Conservation (phyloP, 2,329 filamentous ascomycete species). For the Aspergillus awamori region DNA sequence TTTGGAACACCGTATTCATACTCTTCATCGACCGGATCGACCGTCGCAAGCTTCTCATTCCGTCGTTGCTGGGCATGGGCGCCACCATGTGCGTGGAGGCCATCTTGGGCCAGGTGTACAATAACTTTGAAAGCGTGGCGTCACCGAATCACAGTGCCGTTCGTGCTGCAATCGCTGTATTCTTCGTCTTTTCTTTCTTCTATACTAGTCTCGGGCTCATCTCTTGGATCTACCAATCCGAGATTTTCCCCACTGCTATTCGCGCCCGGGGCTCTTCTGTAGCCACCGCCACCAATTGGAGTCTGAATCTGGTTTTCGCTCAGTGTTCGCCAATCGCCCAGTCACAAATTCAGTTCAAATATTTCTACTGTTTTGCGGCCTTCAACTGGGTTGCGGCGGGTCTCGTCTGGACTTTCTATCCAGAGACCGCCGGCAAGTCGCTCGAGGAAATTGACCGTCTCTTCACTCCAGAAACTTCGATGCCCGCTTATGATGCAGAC, state of each 20-base stretch:
- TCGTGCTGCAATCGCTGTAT: conserved; percentile 51
- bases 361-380: conserved; percentile 55
- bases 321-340: conserved; percentile 54
- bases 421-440: conserved; percentile 35
- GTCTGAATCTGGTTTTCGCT: conserved; percentile 51
- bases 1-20: conserved; percentile 54
- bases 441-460: conserved; percentile 38
- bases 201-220: conserved; percentile 51
- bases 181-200: conserved; percentile 52
- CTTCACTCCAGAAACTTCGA: conserved; percentile 17
- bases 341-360: conserved; percentile 48
- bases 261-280: conserved; percentile 48
- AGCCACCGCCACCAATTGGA: conserved; percentile 52
- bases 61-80: conserved; percentile 48
- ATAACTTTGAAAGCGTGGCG: conserved; percentile 31
- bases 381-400: conserved; percentile 51
- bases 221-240: conserved; percentile 51
- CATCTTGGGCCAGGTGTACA: conserved; percentile 40
- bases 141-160: conserved; percentile 39
- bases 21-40: conserved; percentile 51
- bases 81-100: conserved; percentile 45
- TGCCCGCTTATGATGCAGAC: not conserved
- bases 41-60: conserved; percentile 53
- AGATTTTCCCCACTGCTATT: conserved; percentile 51
- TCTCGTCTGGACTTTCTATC: conserved; percentile 39